A percentile compares a stretch with the other conserved stretches of the same genome.
Evolutionary conservation across 2,329 filamentous ascomycete species (phyloP).

Genomic region (Phaeosphaeriaceae sp.): DNA sequence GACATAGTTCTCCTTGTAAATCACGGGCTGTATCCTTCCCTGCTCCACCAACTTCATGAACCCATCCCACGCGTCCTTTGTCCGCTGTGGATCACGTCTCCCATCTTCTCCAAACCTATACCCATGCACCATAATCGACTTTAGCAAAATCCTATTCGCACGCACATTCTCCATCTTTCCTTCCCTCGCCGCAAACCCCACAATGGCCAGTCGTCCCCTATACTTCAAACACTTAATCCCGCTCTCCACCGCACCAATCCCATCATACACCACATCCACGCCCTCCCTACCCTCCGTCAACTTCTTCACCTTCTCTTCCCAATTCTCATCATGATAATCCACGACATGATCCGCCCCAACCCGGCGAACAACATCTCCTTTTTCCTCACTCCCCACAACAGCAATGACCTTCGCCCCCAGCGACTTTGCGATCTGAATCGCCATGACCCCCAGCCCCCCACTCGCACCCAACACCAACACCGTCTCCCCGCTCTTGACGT

Average conservation of each 20-base stretch:
- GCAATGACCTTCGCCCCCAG: constrained; percentile 63
- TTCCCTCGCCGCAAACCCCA: constrained; percentile 65
- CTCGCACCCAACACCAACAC: constrained; percentile 65
- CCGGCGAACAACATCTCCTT: constrained; percentile 52
- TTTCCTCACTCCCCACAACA: constrained; percentile 58
- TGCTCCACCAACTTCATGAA: constrained; percentile 58
- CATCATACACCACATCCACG: constrained; percentile 66
- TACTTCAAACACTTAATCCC: constrained; percentile 64
- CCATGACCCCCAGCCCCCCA: constrained; percentile 64
- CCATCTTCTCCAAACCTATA: constrained; percentile 65
- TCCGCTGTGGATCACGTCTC: constrained; percentile 58
- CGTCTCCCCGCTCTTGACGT: constrained; percentile 56
- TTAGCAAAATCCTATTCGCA: constrained; percentile 32
- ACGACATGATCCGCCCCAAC: constrained; percentile 55
- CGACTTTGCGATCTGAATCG: constrained; percentile 63
- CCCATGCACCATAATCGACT: constrained; percentile 32
- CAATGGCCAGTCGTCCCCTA: constrained; percentile 62
- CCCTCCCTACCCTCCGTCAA: constrained; percentile 58
- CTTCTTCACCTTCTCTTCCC: constrained; percentile 61
- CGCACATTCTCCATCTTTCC: constrained; percentile 58
- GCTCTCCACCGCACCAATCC: constrained; percentile 64
- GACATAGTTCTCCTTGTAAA: constrained; percentile 58
- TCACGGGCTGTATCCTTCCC: constrained; percentile 59
- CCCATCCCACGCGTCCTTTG: constrained; percentile 59
- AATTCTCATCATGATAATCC: constrained; percentile 52